A percentile compares a stretch with the other conserved stretches of the same genome.
phyloP scores from a whole-genome alignment of 768 basidiomycete species.

The Mycena venus region DNA sequence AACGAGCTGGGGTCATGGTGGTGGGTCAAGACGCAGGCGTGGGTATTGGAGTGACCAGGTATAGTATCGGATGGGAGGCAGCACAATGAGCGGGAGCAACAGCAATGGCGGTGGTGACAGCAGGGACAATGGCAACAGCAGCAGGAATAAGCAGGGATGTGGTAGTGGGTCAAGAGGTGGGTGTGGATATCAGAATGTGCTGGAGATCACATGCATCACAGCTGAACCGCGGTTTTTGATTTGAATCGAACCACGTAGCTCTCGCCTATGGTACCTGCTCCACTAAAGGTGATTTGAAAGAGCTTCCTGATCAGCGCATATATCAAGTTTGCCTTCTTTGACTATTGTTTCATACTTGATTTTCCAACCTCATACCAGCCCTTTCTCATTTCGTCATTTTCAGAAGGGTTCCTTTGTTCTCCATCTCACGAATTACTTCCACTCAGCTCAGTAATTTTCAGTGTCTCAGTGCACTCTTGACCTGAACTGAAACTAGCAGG shows the following conservation, averaged over 20 bases:
- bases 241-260: neutral
- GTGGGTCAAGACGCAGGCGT: neutral
- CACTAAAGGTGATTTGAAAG: neutral
- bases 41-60: neutral
- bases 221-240: too few species aligned
- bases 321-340: constrained; percentile 1
- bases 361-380: neutral
- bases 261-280: neutral
- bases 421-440: neutral
- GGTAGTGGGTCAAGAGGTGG: neutral
- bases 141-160: neutral
- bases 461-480: neutral
- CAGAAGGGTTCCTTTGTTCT: neutral
- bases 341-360: neutral
- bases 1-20: neutral
- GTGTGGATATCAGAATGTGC: neutral
- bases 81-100: neutral
- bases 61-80: neutral
- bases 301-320: constrained; percentile 1
- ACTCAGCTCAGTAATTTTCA: neutral
- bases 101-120: neutral
- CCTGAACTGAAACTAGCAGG: neutral
- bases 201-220: neutral
- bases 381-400: neutral
- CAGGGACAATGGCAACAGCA: neutral